These are phyloP conservation scores for Lignosus rhinocerotis DNA, from an alignment of 1,284 basidiomycete genomes.

Conservation along the genomic window DNA sequence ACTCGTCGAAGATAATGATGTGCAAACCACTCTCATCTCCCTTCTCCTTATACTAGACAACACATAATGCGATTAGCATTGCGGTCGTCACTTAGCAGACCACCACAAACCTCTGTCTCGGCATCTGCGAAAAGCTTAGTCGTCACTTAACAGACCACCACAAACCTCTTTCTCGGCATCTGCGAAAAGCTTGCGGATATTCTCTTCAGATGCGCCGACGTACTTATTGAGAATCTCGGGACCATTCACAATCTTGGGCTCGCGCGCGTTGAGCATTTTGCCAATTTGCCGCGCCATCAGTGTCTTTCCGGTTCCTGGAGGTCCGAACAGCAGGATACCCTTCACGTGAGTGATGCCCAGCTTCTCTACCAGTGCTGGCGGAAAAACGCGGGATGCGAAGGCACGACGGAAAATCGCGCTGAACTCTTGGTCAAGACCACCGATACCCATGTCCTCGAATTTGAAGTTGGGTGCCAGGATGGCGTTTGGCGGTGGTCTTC, in stretches of 20 bases:
- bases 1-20: slow-evolving; percentile 99
- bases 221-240: slow-evolving; percentile 98
- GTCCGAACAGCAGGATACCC: slow-evolving; percentile 94
- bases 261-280: slow-evolving; percentile 97
- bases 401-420: slow-evolving; percentile 97
- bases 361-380: slow-evolving; percentile 95
- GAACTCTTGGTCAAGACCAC: slow-evolving; percentile 96
- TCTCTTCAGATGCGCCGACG: slow-evolving; percentile 98
- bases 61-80: not conserved
- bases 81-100: not conserved
- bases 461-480: slow-evolving; percentile 99
- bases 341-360: slow-evolving; percentile 99
- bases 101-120: slow-evolving; percentile 81
- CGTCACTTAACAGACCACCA: not conserved
- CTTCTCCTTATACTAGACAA: slow-evolving; percentile 87
- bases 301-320: slow-evolving; percentile 98
- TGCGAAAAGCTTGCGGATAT: slow-evolving; percentile 95
- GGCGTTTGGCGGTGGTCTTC: slow-evolving; percentile 87
- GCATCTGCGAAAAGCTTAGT: slow-evolving; percentile 90
- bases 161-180: slow-evolving; percentile 96
- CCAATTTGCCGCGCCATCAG: slow-evolving; percentile 98
- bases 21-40: slow-evolving; percentile 98
- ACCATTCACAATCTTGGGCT: slow-evolving; percentile 99
- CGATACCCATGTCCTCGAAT: slow-evolving; percentile 99
- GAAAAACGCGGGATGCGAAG: slow-evolving; percentile 97